These are phyloP conservation scores for Coelastrella sp. DNA, from an alignment of 139 green algal genomes.

Conservation along the genomic window DNA sequence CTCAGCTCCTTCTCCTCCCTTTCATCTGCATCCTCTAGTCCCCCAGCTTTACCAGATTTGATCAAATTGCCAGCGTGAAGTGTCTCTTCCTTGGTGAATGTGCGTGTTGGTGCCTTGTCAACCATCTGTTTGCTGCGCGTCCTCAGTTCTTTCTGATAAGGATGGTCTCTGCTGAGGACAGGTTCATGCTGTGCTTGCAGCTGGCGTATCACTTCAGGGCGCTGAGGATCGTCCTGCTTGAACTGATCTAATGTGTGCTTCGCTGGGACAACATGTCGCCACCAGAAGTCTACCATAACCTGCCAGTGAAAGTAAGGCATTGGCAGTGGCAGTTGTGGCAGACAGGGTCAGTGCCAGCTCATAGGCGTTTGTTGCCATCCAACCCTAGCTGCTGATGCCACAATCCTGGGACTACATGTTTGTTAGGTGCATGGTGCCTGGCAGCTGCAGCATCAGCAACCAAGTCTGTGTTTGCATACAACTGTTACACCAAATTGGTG, in stretches of 20 bases:
- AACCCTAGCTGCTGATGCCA: not conserved
- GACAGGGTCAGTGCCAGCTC: not conserved
- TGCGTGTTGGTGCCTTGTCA: not conserved
- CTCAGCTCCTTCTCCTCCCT: too few relatives aligned
- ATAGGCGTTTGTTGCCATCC: too few relatives aligned
- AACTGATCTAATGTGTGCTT: conserved; percentile 11
- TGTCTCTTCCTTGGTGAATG: not conserved
- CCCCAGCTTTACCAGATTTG: too few relatives aligned
- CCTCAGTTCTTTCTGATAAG: not conserved
- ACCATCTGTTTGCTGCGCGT: not conserved
- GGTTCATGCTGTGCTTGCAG: not conserved
- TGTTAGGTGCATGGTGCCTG: not conserved
- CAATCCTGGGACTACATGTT: not conserved
- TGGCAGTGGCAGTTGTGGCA: not conserved
- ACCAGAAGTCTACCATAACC: conserved; percentile 49
- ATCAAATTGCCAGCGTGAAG: not conserved
- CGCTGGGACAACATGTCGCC: conserved; percentile 26
- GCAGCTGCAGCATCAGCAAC: not conserved
- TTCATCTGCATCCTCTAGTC: too few relatives aligned
- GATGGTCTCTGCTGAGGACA: not conserved
- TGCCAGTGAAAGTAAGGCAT: not conserved
- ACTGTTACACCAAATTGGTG: too few relatives aligned
- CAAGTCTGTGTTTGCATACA: not conserved
- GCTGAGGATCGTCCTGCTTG: not conserved
- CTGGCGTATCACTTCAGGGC: not conserved